A percentile compares a stretch with the other conserved stretches of the same genome.
Evolutionary conservation across 768 basidiomycete species (phyloP).

Genomic region (Russula compacta): DNA sequence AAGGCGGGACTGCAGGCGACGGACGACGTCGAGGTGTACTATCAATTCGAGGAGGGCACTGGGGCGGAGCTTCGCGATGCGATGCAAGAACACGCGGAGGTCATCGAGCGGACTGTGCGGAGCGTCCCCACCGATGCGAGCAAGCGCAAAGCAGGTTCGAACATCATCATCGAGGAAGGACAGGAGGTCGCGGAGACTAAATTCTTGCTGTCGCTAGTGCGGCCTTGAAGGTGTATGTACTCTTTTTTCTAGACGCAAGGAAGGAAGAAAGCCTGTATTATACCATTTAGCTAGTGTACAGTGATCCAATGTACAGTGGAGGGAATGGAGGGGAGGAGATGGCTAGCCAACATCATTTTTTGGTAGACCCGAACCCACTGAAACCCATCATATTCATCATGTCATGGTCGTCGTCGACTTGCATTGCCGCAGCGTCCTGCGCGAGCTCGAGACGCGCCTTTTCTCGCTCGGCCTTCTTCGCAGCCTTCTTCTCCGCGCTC

Average conservation of each 20-base stretch:
- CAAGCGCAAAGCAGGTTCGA: slow-evolving; percentile 38
- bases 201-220: slow-evolving; percentile 62
- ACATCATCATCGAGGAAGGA: slow-evolving; percentile 72
- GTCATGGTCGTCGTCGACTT: slow-evolving; percentile 45
- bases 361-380: slow-evolving; percentile 79
- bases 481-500: slow-evolving; percentile 66
- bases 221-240: slow-evolving; percentile 29
- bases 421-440: slow-evolving; percentile 35
- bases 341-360: slow-evolving; percentile 43
- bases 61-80: slow-evolving; percentile 58
- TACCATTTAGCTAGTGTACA: slow-evolving; percentile 27
- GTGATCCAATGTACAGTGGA: slow-evolving; percentile 7
- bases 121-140: slow-evolving; percentile 55
- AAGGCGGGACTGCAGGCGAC: slow-evolving; percentile 92
- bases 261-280: slow-evolving; percentile 22
- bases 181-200: slow-evolving; percentile 77
- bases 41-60: slow-evolving; percentile 61
- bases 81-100: slow-evolving; percentile 54
- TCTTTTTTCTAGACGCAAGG: neutral
- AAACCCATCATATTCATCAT: slow-evolving; percentile 88
- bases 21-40: slow-evolving; percentile 87
- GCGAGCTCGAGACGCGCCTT: slow-evolving; percentile 58
- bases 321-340: neutral
- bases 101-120: slow-evolving; percentile 68
- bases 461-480: slow-evolving; percentile 72